Evolutionary conservation across 192 early-diverging fungal genomes (phyloP).

Genomic region (Paraglomus brasilianum): DNA sequence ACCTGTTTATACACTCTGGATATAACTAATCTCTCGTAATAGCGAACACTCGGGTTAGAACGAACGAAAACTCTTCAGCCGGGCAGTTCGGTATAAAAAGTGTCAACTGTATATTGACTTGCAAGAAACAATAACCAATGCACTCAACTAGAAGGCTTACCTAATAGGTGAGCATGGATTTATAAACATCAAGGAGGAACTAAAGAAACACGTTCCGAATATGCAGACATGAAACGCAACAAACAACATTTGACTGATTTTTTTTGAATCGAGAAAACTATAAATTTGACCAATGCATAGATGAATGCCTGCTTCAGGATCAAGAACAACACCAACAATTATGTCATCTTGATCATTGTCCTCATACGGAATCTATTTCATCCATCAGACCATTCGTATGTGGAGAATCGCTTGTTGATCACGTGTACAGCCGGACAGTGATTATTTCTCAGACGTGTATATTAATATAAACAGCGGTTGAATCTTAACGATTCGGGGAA

Average conservation of each 20-base stretch:
- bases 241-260: conserved; percentile 1
- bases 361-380: conserved; percentile 32
- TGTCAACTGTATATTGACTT: conserved; percentile 35
- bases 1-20: no score
- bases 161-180: conserved; percentile 15
- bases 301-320: conserved; percentile 27
- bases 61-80: no score
- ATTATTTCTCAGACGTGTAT: no score
- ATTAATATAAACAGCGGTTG: no score
- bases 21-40: no score
- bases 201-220: conserved; percentile 32
- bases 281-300: not conserved
- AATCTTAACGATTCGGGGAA: no score
- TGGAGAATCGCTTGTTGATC: no score
- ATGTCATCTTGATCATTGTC: conserved; percentile 35
- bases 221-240: conserved; percentile 21
- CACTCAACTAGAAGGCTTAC: not conserved
- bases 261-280: conserved; percentile 4
- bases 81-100: no score
- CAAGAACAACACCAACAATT: conserved; percentile 13
- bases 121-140: conserved; percentile 12
- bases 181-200: conserved; percentile 19
- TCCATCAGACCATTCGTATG: conserved; percentile 50
- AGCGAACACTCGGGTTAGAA: no score
- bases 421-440: no score